These are phyloP conservation scores for Pestalotiopsis sp. DNA, from an alignment of 2,329 filamentous ascomycete species.

Conservation along the genomic window DNA sequence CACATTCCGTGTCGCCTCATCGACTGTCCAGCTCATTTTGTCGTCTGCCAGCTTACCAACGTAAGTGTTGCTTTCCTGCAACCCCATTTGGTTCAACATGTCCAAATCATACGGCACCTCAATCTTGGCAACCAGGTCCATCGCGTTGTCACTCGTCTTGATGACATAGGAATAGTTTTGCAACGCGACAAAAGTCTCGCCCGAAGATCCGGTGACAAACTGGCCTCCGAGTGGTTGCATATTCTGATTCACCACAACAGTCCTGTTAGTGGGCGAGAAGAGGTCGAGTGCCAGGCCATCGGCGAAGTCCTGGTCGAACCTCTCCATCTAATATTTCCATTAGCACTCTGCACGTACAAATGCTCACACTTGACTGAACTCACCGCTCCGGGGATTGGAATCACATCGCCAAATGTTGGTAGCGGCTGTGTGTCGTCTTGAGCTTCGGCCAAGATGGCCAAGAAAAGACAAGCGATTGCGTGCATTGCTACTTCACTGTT, in stretches of 20 bases:
- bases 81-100: background rate
- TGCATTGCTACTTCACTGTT: too few relatives aligned
- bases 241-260: slow-evolving; percentile 32
- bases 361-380: background rate
- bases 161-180: slow-evolving; percentile 34
- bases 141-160: slow-evolving; percentile 31
- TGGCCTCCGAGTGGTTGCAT: slow-evolving; percentile 26
- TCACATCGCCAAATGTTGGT: background rate
- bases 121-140: slow-evolving; percentile 36
- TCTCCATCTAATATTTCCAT: background rate
- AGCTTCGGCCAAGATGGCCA: background rate
- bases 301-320: slow-evolving; percentile 30
- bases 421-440: background rate
- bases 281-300: slow-evolving; percentile 35
- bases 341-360: background rate
- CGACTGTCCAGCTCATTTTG: slow-evolving; percentile 1
- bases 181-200: slow-evolving; percentile 30
- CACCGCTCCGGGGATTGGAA: background rate
- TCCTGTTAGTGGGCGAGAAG: slow-evolving; percentile 33
- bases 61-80: slow-evolving; percentile 11
- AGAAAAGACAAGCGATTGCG: background rate
- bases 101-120: slow-evolving; percentile 28
- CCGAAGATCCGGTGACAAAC: slow-evolving; percentile 32
- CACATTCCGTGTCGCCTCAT: slow-evolving; percentile 1
- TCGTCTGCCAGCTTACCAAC: slow-evolving; percentile 3